phyloP scores from a whole-genome alignment of 192 early-diverging fungal species.

The Coemansia biformis region DNA sequence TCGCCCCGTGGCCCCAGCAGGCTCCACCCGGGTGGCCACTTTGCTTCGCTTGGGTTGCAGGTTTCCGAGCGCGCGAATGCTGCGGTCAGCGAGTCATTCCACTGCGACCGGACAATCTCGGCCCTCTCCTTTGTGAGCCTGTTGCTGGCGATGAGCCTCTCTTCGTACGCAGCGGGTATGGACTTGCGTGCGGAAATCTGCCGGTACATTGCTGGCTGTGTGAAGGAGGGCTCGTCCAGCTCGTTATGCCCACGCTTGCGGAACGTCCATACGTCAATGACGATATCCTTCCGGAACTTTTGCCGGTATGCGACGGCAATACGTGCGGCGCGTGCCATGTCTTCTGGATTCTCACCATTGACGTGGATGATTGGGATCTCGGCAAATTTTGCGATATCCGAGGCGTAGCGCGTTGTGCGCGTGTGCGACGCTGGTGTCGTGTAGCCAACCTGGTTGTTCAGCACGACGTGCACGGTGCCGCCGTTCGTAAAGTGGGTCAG shows the following conservation, averaged over 20 bases:
- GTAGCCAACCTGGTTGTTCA: conserved; percentile 96
- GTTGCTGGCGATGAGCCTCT: conserved; percentile 37
- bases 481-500: conserved; percentile 90
- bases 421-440: conserved; percentile 94
- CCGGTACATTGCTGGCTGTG: conserved; percentile 93
- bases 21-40: conserved; percentile 14
- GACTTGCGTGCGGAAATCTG: conserved; percentile 73
- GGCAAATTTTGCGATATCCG: conserved; percentile 94
- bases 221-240: conserved; percentile 93
- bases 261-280: conserved; percentile 91
- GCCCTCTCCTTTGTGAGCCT: conserved; percentile 17
- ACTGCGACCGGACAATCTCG: conserved; percentile 13
- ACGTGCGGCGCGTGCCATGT: conserved; percentile 73
- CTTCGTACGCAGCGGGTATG: conserved; percentile 80
- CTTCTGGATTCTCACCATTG: conserved; percentile 89
- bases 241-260: conserved; percentile 96
- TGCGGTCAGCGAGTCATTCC: conserved; percentile 20
- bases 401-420: conserved; percentile 80
- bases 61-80: conserved; percentile 23
- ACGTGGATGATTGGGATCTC: conserved; percentile 92
- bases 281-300: conserved; percentile 90
- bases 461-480: conserved; percentile 89
- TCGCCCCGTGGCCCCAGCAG: conserved; percentile 5
- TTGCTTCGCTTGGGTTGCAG: conserved; percentile 26
- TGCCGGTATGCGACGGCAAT: conserved; percentile 87